phyloP scores from a whole-genome alignment of 208 protist species.

The Crithidia sp. region DNA sequence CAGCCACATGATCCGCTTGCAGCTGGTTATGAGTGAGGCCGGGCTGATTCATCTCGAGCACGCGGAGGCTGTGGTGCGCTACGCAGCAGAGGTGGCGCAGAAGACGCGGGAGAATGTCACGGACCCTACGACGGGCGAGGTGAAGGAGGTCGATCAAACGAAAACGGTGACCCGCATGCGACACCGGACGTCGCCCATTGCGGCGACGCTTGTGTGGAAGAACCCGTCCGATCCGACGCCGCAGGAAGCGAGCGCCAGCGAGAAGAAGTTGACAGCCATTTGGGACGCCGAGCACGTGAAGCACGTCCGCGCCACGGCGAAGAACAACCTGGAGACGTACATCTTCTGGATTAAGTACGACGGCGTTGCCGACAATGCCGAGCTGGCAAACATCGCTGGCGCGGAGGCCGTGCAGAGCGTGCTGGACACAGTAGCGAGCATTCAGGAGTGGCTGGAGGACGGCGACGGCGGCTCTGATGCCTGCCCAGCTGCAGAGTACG shows the following conservation, averaged over 20 bases:
- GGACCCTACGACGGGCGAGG: slow-evolving; percentile 19
- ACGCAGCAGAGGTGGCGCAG: slow-evolving; percentile 61
- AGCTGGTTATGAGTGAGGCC: slow-evolving; percentile 70
- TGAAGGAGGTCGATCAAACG: slow-evolving; percentile 27
- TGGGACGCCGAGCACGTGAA: slow-evolving; percentile 68
- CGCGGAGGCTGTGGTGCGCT: slow-evolving; percentile 61
- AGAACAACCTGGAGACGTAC: slow-evolving; percentile 87
- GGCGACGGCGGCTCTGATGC: slow-evolving; percentile 66
- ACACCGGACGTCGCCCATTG: slow-evolving; percentile 29
- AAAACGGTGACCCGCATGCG: slow-evolving; percentile 48
- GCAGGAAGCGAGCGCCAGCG: slow-evolving; percentile 36
- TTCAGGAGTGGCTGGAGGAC: slow-evolving; percentile 80
- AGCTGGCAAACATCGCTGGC: slow-evolving; percentile 19
- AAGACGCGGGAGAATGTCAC: slow-evolving; percentile 38
- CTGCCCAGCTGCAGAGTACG: slow-evolving; percentile 61
- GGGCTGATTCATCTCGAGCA: slow-evolving; percentile 75
- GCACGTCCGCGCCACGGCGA: slow-evolving; percentile 56
- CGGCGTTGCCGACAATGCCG: slow-evolving; percentile 60
- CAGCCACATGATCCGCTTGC: slow-evolving; percentile 80
- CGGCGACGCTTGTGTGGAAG: slow-evolving; percentile 39
- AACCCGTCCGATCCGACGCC: slow-evolving; percentile 40
- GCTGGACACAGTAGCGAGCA: slow-evolving; percentile 30
- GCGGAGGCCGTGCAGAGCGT: slow-evolving; percentile 37
- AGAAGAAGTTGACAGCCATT: slow-evolving; percentile 48
- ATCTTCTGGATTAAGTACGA: slow-evolving; percentile 80